phyloP scores from a whole-genome alignment of 345 rosid genomes.

The Eutrema heterophyllum region DNA sequence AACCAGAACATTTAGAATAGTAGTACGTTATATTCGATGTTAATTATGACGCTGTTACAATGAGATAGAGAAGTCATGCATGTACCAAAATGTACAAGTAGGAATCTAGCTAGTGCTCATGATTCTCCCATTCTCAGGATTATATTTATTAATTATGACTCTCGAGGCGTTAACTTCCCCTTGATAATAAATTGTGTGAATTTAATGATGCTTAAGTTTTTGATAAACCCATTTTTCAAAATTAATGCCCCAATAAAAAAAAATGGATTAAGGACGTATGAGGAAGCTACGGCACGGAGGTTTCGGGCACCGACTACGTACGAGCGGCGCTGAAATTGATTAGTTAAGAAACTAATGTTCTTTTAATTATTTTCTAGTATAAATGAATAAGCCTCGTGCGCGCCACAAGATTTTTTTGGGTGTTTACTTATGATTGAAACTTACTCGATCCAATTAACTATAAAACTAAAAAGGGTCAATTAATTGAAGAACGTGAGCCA shows the following conservation, averaged over 20 bases:
- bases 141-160: not conserved
- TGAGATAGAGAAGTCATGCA: constrained; percentile 11
- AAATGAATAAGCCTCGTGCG: constrained; percentile 31
- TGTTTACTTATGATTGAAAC: constrained; percentile 17
- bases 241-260: constrained; percentile 1
- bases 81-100: constrained; percentile 28
- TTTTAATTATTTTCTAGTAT: not conserved
- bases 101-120: constrained; percentile 13
- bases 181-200: not conserved
- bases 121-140: constrained; percentile 6
- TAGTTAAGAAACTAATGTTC: not conserved
- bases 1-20: not conserved
- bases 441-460: constrained; percentile 10
- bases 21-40: constrained; percentile 11
- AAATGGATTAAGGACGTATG: not conserved
- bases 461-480: not conserved
- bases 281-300: constrained; percentile 42
- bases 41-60: constrained; percentile 1
- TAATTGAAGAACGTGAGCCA: constrained; percentile 36
- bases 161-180: not conserved
- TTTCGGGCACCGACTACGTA: constrained; percentile 48
- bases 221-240: constrained; percentile 20
- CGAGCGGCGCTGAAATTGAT: constrained; percentile 24
- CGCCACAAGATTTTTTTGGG: constrained; percentile 37
- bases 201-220: constrained; percentile 8